A percentile compares a stretch with the other conserved stretches of the same genome.
Conservation (phyloP, 345 rosid species). For the Acer saccharum region DNA sequence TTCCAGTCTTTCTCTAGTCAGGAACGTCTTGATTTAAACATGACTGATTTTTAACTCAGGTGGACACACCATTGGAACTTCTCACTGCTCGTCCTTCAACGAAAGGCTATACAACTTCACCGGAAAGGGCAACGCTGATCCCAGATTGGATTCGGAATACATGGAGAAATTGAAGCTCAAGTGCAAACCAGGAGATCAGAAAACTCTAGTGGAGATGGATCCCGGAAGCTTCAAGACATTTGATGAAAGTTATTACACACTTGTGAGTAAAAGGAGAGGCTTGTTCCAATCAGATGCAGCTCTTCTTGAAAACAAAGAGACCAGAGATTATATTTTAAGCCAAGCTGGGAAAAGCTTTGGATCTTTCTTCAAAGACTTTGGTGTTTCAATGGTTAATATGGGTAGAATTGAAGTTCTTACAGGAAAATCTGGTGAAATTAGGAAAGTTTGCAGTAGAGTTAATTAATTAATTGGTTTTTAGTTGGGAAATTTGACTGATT, state of each 20-base stretch:
- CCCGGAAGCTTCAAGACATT: slow-evolving; percentile 69
- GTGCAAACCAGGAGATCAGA: slow-evolving; percentile 51
- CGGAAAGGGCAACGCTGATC: slow-evolving; percentile 58
- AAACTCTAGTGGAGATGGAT: slow-evolving; percentile 64
- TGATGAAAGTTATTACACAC: slow-evolving; percentile 47
- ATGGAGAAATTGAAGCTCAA: slow-evolving; percentile 30
- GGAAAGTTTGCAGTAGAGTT: slow-evolving; percentile 57
- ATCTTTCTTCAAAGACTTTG: slow-evolving; percentile 62
- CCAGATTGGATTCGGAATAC: slow-evolving; percentile 45
- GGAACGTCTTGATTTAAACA: no score
- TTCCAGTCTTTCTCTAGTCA: background rate
- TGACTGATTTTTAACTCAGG: slow-evolving; percentile 28
- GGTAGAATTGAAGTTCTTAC: slow-evolving; percentile 67
- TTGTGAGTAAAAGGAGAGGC: slow-evolving; percentile 59
- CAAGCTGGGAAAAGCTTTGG: slow-evolving; percentile 22
- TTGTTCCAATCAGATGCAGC: slow-evolving; percentile 67
- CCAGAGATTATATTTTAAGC: slow-evolving; percentile 46
- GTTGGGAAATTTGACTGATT: no score
- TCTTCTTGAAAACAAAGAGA: slow-evolving; percentile 45
- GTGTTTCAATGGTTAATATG: slow-evolving; percentile 68
- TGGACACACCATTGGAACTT: slow-evolving; percentile 66
- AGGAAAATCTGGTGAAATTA: slow-evolving; percentile 50
- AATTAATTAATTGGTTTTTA: slow-evolving; percentile 25
- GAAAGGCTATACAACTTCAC: slow-evolving; percentile 70
- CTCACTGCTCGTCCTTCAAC: slow-evolving; percentile 56